Conservation (phyloP, 345 rosid genomes). For the sweet orange (Citrus sinensis) region DNA sequence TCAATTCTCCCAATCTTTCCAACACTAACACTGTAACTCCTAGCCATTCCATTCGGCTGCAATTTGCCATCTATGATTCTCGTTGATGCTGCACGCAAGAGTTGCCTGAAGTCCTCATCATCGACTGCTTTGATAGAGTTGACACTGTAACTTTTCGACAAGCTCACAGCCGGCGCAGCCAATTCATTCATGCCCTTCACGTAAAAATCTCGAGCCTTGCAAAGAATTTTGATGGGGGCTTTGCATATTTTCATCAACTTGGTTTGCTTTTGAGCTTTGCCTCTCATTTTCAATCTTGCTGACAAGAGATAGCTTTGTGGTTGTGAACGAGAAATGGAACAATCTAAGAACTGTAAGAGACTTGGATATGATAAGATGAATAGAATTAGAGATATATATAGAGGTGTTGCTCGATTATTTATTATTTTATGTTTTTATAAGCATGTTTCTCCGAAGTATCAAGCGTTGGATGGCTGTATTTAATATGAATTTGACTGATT, state of each 20-base stretch:
- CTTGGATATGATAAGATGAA: not conserved
- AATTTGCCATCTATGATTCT: not conserved
- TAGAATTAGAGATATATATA: not conserved
- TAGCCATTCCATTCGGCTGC: conserved; percentile 4
- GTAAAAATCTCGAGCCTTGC: conserved; percentile 36
- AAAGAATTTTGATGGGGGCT: conserved; percentile 30
- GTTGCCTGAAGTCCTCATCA: conserved; percentile 22
- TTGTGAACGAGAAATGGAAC: not conserved
- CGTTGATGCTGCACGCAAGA: conserved; percentile 5
- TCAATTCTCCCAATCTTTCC: conserved; percentile 47
- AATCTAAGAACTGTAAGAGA: not conserved
- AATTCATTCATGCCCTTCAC: conserved; percentile 27
- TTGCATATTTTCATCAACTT: conserved; percentile 22
- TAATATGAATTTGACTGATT: not conserved
- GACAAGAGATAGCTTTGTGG: not conserved
- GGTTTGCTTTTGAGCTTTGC: conserved; percentile 20
- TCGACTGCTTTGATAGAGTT: conserved; percentile 16
- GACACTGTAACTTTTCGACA: conserved; percentile 33
- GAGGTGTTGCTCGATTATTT: not conserved
- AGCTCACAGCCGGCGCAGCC: not conserved
- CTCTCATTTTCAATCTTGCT: conserved; percentile 6
- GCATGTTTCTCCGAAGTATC: conserved; percentile 16
- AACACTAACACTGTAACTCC: conserved; percentile 44
- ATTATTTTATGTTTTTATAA: not conserved
- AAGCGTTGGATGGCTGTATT: not conserved